Conservation (phyloP, 2,329 filamentous ascomycete genomes). For the Hymenoscyphus albidus region DNA sequence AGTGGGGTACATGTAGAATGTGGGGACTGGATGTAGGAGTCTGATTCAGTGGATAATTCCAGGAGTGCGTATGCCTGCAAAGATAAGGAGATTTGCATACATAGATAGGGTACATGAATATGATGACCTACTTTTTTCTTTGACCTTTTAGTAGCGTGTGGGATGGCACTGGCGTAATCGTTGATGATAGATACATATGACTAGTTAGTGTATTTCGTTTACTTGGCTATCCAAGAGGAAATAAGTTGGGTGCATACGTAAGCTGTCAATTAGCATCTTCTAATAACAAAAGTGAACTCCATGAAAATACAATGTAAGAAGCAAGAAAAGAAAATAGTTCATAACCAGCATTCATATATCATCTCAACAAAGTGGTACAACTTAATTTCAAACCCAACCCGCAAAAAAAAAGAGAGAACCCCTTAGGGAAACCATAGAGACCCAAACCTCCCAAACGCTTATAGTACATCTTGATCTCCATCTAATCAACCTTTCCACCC, state of each 20-base stretch:
- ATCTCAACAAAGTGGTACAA: neutral
- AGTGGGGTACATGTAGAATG: no score
- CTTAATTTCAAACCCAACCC: conserved; percentile 3
- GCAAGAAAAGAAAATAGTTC: neutral
- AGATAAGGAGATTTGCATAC: neutral
- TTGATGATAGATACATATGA: neutral
- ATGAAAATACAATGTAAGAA: neutral
- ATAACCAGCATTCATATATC: conserved; percentile 2
- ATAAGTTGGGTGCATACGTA: no score
- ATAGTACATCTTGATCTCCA: neutral
- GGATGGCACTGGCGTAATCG: neutral
- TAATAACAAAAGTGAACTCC: no score
- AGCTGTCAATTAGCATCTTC: no score
- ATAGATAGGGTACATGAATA: conserved; percentile 2
- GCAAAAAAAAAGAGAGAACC: neutral
- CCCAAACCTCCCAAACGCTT: neutral
- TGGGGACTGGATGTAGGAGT: neutral
- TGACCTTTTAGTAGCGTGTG: neutral
- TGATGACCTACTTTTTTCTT: neutral
- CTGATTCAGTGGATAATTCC: neutral
- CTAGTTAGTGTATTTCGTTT: neutral
- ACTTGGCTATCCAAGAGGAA: no score
- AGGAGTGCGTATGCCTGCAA: neutral
- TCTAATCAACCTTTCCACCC: conserved; percentile 50
- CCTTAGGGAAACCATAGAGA: neutral